Evolutionary conservation across 352 stramenopile species (phyloP).

Genomic region (Pythium scleroteichum): DNA sequence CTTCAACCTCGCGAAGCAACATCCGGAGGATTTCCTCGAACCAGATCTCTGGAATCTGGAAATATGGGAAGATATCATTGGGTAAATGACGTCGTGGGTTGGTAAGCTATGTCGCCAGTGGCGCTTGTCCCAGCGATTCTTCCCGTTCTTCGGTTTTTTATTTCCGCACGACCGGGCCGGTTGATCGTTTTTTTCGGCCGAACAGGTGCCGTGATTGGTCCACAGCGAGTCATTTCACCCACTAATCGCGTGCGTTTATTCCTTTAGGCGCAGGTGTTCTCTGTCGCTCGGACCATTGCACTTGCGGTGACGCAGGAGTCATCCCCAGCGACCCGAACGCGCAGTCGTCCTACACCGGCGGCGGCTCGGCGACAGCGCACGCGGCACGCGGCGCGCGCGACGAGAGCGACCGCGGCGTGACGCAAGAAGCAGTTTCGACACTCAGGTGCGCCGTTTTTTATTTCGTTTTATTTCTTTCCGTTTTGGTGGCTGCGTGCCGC

Average conservation of each 20-base stretch:
- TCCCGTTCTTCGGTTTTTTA: slow-evolving; percentile 31
- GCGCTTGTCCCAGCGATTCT: slow-evolving; percentile 19
- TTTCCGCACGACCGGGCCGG: slow-evolving; percentile 2
- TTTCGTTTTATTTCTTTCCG: neutral
- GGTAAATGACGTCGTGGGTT: slow-evolving; percentile 1
- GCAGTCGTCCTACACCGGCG: slow-evolving; percentile 18
- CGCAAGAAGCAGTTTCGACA: too few species aligned
- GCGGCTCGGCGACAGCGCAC: neutral
- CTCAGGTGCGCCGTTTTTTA: neutral
- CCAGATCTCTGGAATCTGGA: slow-evolving; percentile 26
- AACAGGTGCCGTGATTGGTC: slow-evolving; percentile 7
- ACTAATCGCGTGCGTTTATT: slow-evolving; percentile 17
- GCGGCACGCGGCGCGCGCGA: slow-evolving; percentile 6
- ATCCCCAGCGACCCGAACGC: slow-evolving; percentile 14
- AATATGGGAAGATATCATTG: slow-evolving; percentile 24
- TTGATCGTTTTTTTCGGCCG: slow-evolving; percentile 22
- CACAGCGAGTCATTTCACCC: slow-evolving; percentile 21
- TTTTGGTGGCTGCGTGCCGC: too few species aligned
- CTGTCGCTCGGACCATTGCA: slow-evolving; percentile 22
- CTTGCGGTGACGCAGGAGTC: slow-evolving; percentile 27
- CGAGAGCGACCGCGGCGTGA: too few species aligned
- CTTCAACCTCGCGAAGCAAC: slow-evolving; percentile 16
- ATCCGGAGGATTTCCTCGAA: slow-evolving; percentile 19
- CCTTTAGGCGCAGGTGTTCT: slow-evolving; percentile 18
- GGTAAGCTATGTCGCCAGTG: slow-evolving; percentile 19